phyloP scores from a whole-genome alignment of 2,329 filamentous ascomycete genomes.

The Neopestalotiopsis sp. region DNA sequence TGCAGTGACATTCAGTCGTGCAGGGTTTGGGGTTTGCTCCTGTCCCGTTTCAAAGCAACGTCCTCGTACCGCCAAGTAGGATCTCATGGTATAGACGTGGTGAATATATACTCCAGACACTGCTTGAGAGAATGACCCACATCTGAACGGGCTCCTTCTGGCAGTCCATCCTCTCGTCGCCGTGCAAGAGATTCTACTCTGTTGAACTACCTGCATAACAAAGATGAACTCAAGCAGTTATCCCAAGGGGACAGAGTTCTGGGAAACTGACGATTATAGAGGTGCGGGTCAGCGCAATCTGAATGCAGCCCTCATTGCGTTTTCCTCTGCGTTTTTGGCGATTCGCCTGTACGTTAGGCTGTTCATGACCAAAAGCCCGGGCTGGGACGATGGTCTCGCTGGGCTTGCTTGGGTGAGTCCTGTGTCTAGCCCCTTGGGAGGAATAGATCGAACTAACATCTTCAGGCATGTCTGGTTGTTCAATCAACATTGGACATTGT shows the following conservation, averaged over 20 bases:
- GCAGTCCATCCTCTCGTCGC: neutral
- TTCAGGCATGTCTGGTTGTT: neutral
- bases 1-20: neutral
- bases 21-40: neutral
- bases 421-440: too few species aligned
- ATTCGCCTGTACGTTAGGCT: neutral
- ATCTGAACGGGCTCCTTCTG: neutral
- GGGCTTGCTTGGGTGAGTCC: neutral
- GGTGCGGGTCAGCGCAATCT: neutral
- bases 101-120: neutral
- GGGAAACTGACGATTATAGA: conserved; percentile 7
- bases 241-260: neutral
- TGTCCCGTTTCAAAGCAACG: neutral
- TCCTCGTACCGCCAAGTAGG: neutral
- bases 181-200: neutral
- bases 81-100: neutral
- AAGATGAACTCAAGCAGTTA: neutral
- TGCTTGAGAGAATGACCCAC: neutral
- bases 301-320: neutral
- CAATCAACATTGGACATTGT: neutral
- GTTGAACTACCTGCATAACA: neutral
- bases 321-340: neutral
- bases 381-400: neutral
- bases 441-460: neutral
- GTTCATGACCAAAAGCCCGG: conserved; percentile 4